phyloP scores from a whole-genome alignment of 495 filamentous ascomycete genomes.

The Lindgomyces ingoldianus region DNA sequence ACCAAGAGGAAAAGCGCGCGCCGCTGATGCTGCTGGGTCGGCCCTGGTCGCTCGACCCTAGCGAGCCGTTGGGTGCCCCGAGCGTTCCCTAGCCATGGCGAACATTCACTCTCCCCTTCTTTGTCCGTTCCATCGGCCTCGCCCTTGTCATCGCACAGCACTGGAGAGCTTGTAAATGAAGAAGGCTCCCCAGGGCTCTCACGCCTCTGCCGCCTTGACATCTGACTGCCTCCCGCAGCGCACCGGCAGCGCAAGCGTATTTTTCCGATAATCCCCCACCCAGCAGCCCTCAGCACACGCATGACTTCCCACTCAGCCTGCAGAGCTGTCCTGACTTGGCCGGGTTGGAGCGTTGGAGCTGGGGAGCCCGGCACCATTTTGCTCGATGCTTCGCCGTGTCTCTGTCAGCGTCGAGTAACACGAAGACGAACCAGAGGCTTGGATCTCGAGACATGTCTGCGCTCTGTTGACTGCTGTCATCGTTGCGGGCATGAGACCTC shows the following conservation, averaged over 20 bases:
- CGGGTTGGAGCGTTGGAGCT: background rate
- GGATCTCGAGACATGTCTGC: background rate
- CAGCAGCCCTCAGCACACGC: background rate
- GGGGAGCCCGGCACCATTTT: background rate
- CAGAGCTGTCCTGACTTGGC: background rate
- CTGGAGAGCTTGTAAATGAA: too few species aligned
- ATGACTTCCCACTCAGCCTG: conserved; percentile 3
- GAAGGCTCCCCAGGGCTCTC: background rate
- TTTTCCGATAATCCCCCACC: conserved; percentile 1
- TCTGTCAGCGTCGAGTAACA: background rate
- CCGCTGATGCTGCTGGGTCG: background rate
- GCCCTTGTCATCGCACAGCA: conserved; percentile 1
- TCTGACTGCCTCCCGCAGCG: background rate
- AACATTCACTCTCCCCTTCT: too few species aligned
- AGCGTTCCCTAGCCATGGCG: background rate
- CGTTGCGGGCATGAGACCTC: too few species aligned
- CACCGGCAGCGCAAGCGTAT: background rate
- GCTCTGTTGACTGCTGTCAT: too few species aligned
- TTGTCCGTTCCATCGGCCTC: background rate
- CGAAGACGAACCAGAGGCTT: conserved; percentile 1
- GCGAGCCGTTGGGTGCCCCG: background rate
- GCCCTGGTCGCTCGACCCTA: too few species aligned
- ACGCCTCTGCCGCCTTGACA: background rate
- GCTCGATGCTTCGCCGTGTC: background rate
- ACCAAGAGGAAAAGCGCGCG: background rate